phyloP scores from a whole-genome alignment of 2,329 filamentous ascomycete species.

The Huntiella bhutanensis region DNA sequence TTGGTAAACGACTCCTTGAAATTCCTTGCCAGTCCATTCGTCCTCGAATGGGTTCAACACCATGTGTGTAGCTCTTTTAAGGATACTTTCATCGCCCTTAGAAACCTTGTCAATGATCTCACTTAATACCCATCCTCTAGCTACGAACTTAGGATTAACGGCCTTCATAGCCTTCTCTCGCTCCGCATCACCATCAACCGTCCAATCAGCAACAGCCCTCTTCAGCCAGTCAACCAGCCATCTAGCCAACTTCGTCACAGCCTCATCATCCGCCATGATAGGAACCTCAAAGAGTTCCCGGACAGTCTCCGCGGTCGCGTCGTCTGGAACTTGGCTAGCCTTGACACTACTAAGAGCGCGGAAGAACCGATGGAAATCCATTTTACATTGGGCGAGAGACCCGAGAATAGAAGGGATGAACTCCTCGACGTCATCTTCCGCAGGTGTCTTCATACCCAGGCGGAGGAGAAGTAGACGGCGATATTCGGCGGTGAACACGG shows the following conservation, averaged over 20 bases:
- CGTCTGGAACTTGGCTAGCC: slow-evolving; percentile 33
- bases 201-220: slow-evolving; percentile 61
- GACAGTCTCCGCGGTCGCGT: slow-evolving; percentile 40
- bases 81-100: slow-evolving; percentile 61
- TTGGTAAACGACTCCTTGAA: slow-evolving; percentile 29
- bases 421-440: slow-evolving; percentile 61
- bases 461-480: slow-evolving; percentile 64
- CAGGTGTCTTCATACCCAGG: slow-evolving; percentile 48
- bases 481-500: slow-evolving; percentile 77
- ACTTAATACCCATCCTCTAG: slow-evolving; percentile 79
- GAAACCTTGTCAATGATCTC: slow-evolving; percentile 83
- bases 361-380: slow-evolving; percentile 95
- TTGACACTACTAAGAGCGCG: slow-evolving; percentile 50
- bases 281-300: slow-evolving; percentile 27
- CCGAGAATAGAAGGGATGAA: slow-evolving; percentile 64
- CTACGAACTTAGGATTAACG: slow-evolving; percentile 85
- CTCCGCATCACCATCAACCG: slow-evolving; percentile 34
- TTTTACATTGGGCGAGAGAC: slow-evolving; percentile 56
- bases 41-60: slow-evolving; percentile 71
- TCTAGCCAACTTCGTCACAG: slow-evolving; percentile 44
- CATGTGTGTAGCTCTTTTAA: slow-evolving; percentile 66
- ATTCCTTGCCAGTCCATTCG: slow-evolving; percentile 37
- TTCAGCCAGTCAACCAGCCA: slow-evolving; percentile 71
- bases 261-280: slow-evolving; percentile 50
- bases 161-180: slow-evolving; percentile 58